Evolutionary conservation across 1,284 basidiomycete genomes (phyloP).

Genomic region (Trametes versicolor): DNA sequence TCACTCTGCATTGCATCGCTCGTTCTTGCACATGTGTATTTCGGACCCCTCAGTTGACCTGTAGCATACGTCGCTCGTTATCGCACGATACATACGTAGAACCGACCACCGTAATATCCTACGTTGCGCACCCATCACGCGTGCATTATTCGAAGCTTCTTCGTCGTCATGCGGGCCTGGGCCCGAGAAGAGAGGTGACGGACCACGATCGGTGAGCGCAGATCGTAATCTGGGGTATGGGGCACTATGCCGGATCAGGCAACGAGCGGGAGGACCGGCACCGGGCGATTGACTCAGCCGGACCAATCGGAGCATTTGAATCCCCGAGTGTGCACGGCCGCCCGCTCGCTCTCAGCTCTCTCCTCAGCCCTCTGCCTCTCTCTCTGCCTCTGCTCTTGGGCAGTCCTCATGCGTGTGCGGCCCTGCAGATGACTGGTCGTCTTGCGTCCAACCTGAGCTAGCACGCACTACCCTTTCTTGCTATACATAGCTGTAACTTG

Average conservation of each 20-base stretch:
- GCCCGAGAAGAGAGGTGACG: slow-evolving; percentile 1
- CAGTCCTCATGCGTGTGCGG: slow-evolving; percentile 30
- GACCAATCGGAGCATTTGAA: slow-evolving; percentile 24
- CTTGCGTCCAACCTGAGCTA: slow-evolving; percentile 25
- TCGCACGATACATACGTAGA: slow-evolving; percentile 12
- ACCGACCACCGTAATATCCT: slow-evolving; percentile 14
- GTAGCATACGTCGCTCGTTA: slow-evolving; percentile 28
- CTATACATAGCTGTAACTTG: slow-evolving; percentile 1
- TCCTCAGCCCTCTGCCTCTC: slow-evolving; percentile 14
- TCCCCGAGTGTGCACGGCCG: slow-evolving; percentile 10
- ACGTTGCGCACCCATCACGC: slow-evolving; percentile 1
- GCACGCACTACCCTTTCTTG: slow-evolving; percentile 10
- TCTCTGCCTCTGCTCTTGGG: slow-evolving; percentile 24
- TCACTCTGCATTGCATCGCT: slow-evolving; percentile 19
- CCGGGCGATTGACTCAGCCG: slow-evolving; percentile 26
- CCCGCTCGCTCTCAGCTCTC: neutral
- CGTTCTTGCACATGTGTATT: slow-evolving; percentile 24
- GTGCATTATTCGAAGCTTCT: neutral
- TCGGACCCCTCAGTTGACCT: slow-evolving; percentile 16
- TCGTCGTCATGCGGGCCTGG: neutral
- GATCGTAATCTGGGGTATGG: slow-evolving; percentile 34
- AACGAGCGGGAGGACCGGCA: slow-evolving; percentile 17
- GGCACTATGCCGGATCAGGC: slow-evolving; percentile 10
- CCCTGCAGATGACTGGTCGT: slow-evolving; percentile 33
- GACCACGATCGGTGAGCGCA: slow-evolving; percentile 26